Base-by-base conservation (phyloP, 768 basidiomycete species). In the Rhodotorula diobovata region DNA sequence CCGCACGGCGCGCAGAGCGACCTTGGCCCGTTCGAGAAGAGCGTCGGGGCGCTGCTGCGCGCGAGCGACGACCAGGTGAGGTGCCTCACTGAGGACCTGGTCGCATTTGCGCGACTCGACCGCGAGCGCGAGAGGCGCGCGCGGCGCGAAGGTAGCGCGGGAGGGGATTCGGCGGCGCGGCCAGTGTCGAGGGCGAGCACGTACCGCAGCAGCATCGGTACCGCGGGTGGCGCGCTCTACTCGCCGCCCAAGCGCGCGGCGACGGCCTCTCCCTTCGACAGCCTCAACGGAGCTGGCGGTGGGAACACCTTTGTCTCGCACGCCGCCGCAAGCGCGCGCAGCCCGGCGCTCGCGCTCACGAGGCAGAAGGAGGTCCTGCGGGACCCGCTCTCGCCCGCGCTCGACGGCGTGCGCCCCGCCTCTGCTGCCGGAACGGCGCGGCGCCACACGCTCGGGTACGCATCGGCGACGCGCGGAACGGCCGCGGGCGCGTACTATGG, bases 51-150 rank as follows among this genome's bases (percentile, higher is more conserved):
- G 4, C 68, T 76, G 25, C 51, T 76, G 2, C 32, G 68, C 1
- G 21, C 67, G 39, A 70, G 68, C 46, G 75, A 76, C 63, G 75
- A 76, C 37, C 75, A 76, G 57, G 71, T 73, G 5, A 35, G 75
- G 14, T 66, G 35, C 39, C 60, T 76, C 20, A 64, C 62, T 4
- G 75, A 76, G 43, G 71, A 55, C 23, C 56, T 76, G 21, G 56
- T 73, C 45, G 67, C 67, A 15, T 50, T 73, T 50, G 66, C 60
- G 5, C 60, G 72, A 12, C 48, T 57, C 61, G 72, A 73, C 15
- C 48, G 67, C 10, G 72, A 73, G 48, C 54, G 71, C 32, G 70
- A 66, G 25, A 41, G 72, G 4, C 30, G 21, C 20, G 10, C 16
- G 11, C 64, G 70, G 11, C 39, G 65, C n/a, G 46, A 43, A 4